phyloP scores from a whole-genome alignment of 2,329 filamentous ascomycete genomes.

The Colletotrichum musicola region DNA sequence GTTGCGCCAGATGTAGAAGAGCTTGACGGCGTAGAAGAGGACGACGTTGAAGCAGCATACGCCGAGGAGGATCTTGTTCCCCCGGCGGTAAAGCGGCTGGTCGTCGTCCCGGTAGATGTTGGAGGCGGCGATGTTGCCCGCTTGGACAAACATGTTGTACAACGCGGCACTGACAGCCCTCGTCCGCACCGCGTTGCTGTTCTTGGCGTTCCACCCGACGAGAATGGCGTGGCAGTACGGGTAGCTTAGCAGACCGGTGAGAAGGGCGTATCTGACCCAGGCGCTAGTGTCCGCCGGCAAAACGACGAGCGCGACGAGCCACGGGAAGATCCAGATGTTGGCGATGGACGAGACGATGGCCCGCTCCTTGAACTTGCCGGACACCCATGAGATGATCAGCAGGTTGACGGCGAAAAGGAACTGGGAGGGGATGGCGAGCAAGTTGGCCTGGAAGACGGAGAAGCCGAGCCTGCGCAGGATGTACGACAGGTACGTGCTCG shows the following conservation, averaged over 20 bases:
- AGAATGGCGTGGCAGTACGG: constrained; percentile 63
- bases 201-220: constrained; percentile 61
- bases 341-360: constrained; percentile 58
- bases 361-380: constrained; percentile 58
- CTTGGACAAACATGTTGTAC: constrained; percentile 62
- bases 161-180: constrained; percentile 60
- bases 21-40: constrained; percentile 58
- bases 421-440: constrained; percentile 59
- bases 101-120: constrained; percentile 70
- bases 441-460: constrained; percentile 59
- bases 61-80: constrained; percentile 63
- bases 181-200: constrained; percentile 62
- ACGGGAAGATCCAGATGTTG: constrained; percentile 65
- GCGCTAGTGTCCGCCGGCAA: constrained; percentile 51
- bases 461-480: constrained; percentile 59
- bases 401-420: constrained; percentile 61
- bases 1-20: constrained; percentile 62
- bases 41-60: constrained; percentile 62
- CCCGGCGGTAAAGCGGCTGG: constrained; percentile 63
- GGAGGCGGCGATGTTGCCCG: constrained; percentile 56
- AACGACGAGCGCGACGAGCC: constrained; percentile 58
- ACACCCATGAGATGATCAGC: constrained; percentile 59
- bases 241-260: constrained; percentile 57
- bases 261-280: constrained; percentile 57
- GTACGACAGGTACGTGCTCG: constrained; percentile 59